A percentile compares a stretch with the other conserved stretches of the same genome.
phyloP scores from a whole-genome alignment of 257 asterid genomes.

The Ajuga chamaepitys region DNA sequence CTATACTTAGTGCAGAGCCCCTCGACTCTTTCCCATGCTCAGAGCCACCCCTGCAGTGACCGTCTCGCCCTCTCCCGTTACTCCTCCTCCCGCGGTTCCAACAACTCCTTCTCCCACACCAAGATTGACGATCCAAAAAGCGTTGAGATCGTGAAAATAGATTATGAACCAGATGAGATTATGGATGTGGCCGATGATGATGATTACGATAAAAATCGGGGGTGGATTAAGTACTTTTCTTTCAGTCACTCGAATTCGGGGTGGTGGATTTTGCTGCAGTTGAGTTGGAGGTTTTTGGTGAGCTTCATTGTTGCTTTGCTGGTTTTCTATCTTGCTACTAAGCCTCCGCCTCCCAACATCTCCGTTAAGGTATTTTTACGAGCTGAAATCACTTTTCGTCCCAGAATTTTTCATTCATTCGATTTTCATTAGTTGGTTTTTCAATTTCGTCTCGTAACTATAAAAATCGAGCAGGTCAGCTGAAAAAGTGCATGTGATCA shows the following conservation, averaged over 20 bases:
- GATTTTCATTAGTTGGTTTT: too few relatives aligned
- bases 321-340: conserved; percentile 57
- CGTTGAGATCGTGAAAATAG: too few relatives aligned
- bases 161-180: background rate
- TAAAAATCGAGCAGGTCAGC: too few relatives aligned
- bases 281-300: conserved; percentile 59
- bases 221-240: conserved; percentile 39
- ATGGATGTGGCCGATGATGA: background rate
- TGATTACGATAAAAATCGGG: background rate
- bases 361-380: conserved; percentile 48
- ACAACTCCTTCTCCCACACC: conserved; percentile 26
- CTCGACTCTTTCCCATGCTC: conserved; percentile 40
- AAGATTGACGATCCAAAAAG: conserved; percentile 3
- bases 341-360: conserved; percentile 57
- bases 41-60: too few relatives aligned
- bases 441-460: too few relatives aligned
- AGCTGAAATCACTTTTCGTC: too few relatives aligned
- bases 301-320: conserved; percentile 47
- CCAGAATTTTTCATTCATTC: too few relatives aligned
- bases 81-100: conserved; percentile 61
- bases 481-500: too few relatives aligned
- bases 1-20: conserved; percentile 73
- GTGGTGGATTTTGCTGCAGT: conserved; percentile 55
- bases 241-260: conserved; percentile 42
- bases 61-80: conserved; percentile 31